phyloP scores from a whole-genome alignment of 371 early-diverging fungal genomes.

The Mortierella sp. region DNA sequence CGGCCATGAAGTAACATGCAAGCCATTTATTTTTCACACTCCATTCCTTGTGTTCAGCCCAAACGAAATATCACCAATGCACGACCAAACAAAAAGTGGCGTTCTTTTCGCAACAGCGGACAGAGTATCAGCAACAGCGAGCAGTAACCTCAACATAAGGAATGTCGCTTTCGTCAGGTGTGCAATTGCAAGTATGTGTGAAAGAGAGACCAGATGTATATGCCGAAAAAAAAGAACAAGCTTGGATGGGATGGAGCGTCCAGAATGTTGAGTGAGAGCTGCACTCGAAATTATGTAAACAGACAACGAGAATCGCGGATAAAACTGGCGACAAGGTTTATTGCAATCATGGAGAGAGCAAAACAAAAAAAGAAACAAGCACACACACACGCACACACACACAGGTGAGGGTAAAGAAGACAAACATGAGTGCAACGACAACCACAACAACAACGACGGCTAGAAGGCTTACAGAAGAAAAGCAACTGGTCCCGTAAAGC shows the following conservation, averaged over 20 bases:
- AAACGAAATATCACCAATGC: not conserved
- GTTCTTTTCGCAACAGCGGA: no score
- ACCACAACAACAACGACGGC: not conserved
- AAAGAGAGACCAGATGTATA: no score
- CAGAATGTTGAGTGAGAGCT: not conserved
- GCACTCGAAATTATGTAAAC: constrained; percentile 7
- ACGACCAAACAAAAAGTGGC: not conserved
- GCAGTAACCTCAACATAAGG: no score
- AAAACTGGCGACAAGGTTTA: constrained; percentile 10
- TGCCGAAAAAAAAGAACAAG: not conserved
- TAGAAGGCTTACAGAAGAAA: not conserved
- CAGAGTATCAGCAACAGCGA: no score
- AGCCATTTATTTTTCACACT: not conserved
- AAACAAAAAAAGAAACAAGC: no score
- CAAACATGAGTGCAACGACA: not conserved
- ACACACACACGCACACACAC: not conserved
- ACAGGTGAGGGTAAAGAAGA: not conserved
- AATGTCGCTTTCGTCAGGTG: no score
- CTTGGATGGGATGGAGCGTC: not conserved
- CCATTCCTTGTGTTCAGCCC: not conserved
- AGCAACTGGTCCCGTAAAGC: not conserved
- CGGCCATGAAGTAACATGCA: no score
- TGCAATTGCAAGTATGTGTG: no score
- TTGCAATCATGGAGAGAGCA: not conserved
- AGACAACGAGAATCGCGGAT: not conserved